These are phyloP conservation scores for Dactylellina sp. DNA, from an alignment of 2,329 filamentous ascomycete species.

Conservation along the genomic window DNA sequence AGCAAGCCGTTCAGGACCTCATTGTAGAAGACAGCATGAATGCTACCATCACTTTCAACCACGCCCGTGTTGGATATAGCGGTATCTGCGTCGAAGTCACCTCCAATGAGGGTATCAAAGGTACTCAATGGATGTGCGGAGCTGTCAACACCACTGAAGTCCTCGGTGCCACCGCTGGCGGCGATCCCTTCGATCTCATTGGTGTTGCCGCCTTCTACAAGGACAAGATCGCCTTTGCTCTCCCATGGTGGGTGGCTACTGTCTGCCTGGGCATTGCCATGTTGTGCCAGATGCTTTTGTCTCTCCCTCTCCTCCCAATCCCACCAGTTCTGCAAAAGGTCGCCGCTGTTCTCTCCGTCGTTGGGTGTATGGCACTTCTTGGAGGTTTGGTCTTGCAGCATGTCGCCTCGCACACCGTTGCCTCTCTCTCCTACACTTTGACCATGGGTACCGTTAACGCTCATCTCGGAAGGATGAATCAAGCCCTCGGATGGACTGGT, in stretches of 20 bases:
- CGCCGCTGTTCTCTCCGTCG: slow-evolving; percentile 45
- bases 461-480: slow-evolving; percentile 57
- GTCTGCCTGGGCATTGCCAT: slow-evolving; percentile 56
- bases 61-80: slow-evolving; percentile 59
- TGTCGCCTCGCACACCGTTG: slow-evolving; percentile 59
- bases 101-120: slow-evolving; percentile 57
- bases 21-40: slow-evolving; percentile 55
- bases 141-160: slow-evolving; percentile 52
- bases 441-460: slow-evolving; percentile 58
- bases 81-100: slow-evolving; percentile 60
- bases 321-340: slow-evolving; percentile 58
- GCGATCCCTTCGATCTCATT: slow-evolving; percentile 60
- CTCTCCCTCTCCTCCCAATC: slow-evolving; percentile 58
- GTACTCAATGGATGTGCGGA: slow-evolving; percentile 49
- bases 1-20: slow-evolving; percentile 35
- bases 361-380: slow-evolving; percentile 56
- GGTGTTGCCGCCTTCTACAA: slow-evolving; percentile 59
- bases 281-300: slow-evolving; percentile 57
- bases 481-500: slow-evolving; percentile 59
- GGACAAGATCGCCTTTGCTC: slow-evolving; percentile 58
- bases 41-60: slow-evolving; percentile 53
- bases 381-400: slow-evolving; percentile 59
- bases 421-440: slow-evolving; percentile 57
- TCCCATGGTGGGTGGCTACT: slow-evolving; percentile 59
- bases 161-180: slow-evolving; percentile 56